These are phyloP conservation scores for Leishmania amazonensis DNA, from an alignment of 208 protist species.

Conservation along the genomic window DNA sequence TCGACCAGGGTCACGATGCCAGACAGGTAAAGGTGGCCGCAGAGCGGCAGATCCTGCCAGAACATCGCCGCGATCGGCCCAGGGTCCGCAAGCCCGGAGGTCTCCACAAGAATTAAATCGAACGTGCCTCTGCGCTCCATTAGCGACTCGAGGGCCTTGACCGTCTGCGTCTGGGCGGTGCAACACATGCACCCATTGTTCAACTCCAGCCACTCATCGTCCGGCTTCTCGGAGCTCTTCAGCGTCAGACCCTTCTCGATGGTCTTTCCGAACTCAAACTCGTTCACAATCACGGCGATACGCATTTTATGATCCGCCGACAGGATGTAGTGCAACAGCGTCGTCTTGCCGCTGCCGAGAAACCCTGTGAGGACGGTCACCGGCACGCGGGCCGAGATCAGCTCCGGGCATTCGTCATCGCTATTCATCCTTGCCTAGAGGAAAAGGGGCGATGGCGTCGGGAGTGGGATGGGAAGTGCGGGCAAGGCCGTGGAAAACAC, in stretches of 20 bases:
- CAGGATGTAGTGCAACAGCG: constrained; percentile 93
- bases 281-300: constrained; percentile 96
- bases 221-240: constrained; percentile 90
- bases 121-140: constrained; percentile 87
- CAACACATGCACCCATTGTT: constrained; percentile 97
- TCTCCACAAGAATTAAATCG: constrained; percentile 92
- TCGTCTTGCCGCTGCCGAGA: constrained; percentile 94
- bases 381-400: constrained; percentile 79
- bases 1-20: constrained; percentile 92
- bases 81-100: constrained; percentile 92
- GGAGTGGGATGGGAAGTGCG: neutral
- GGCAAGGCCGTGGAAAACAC: neutral
- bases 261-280: constrained; percentile 91
- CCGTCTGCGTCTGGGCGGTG: constrained; percentile 89
- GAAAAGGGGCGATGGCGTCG: neutral
- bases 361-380: constrained; percentile 95
- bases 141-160: constrained; percentile 83
- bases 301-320: constrained; percentile 81
- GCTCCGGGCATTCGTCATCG: constrained; percentile 86
- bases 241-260: constrained; percentile 93
- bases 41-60: constrained; percentile 93
- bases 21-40: constrained; percentile 80
- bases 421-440: constrained; percentile 31
- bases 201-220: constrained; percentile 96
- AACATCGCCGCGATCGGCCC: constrained; percentile 93